Conservation (phyloP, 805 yeast genomes). For the Nakazawaea anatomiae region DNA sequence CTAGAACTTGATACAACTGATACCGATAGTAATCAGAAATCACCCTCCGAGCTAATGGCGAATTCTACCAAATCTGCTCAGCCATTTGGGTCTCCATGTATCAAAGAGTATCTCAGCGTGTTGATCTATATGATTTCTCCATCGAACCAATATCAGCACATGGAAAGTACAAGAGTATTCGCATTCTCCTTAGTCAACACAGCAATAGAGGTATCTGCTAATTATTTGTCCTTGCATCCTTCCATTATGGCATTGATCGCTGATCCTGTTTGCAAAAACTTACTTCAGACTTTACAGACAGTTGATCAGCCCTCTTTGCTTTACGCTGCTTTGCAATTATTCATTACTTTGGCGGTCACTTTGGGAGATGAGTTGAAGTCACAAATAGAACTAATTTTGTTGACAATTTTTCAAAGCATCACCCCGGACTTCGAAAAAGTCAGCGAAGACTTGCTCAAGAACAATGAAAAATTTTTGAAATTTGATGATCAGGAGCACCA, state of each 20-base stretch:
- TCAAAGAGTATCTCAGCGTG: slow-evolving; percentile 70
- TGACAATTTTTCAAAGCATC: slow-evolving; percentile 48
- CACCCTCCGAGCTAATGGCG: not conserved
- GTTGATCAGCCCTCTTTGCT: slow-evolving; percentile 68
- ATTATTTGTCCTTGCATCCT: slow-evolving; percentile 52
- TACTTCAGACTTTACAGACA: slow-evolving; percentile 72
- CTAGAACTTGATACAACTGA: not conserved
- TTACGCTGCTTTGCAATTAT: slow-evolving; percentile 69
- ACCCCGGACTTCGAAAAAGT: slow-evolving; percentile 20
- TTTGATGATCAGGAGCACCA: slow-evolving; percentile 21
- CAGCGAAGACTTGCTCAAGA: slow-evolving; percentile 20
- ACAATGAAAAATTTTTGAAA: slow-evolving; percentile 22
- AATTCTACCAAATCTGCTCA: slow-evolving; percentile 11
- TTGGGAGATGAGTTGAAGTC: slow-evolving; percentile 62
- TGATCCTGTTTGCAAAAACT: slow-evolving; percentile 80
- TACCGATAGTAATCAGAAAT: not conserved
- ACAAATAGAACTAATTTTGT: slow-evolving; percentile 73
- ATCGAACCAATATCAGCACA: slow-evolving; percentile 74
- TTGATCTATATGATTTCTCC: slow-evolving; percentile 79
- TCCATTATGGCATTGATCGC: slow-evolving; percentile 62
- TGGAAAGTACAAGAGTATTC: slow-evolving; percentile 80
- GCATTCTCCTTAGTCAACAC: slow-evolving; percentile 72
- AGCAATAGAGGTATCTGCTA: slow-evolving; percentile 79
- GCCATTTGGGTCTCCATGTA: slow-evolving; percentile 69
- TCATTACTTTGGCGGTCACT: slow-evolving; percentile 65